phyloP scores from a whole-genome alignment of 805 yeast species.

The Zygoascus flipseniorum region DNA sequence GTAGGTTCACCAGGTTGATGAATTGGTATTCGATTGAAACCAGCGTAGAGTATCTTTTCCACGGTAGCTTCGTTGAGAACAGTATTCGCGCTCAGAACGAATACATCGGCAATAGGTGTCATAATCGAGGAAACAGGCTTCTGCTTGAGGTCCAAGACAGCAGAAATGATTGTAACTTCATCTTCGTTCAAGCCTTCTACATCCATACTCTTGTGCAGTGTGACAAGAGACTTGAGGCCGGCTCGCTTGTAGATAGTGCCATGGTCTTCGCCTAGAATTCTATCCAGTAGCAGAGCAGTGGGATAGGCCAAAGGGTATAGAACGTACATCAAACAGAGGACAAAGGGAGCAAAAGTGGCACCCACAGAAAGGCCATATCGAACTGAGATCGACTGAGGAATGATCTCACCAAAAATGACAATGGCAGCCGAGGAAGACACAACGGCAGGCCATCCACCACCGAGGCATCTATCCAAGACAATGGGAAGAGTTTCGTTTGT shows the following conservation, averaged over 20 bases:
- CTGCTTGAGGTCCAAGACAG: slow-evolving; percentile 89
- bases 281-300: slow-evolving; percentile 70
- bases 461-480: slow-evolving; percentile 82
- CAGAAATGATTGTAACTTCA: slow-evolving; percentile 91
- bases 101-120: slow-evolving; percentile 91
- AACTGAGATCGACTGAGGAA: slow-evolving; percentile 90
- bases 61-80: slow-evolving; percentile 77
- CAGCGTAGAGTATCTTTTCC: slow-evolving; percentile 85
- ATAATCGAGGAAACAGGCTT: slow-evolving; percentile 78
- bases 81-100: slow-evolving; percentile 76
- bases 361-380: slow-evolving; percentile 90
- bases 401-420: slow-evolving; percentile 92
- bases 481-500: slow-evolving; percentile 94
- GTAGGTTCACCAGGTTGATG: slow-evolving; percentile 82
- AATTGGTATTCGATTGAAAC: slow-evolving; percentile 91
- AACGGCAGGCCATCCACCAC: slow-evolving; percentile 98
- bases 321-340: slow-evolving; percentile 69
- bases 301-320: slow-evolving; percentile 94
- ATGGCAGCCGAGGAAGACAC: slow-evolving; percentile 87
- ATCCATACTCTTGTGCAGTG: slow-evolving; percentile 90
- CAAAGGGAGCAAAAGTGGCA: slow-evolving; percentile 84
- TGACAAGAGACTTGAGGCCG: slow-evolving; percentile 88
- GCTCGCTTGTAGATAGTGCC: slow-evolving; percentile 90
- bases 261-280: slow-evolving; percentile 86
- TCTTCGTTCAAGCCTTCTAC: slow-evolving; percentile 88